phyloP scores from a whole-genome alignment of 208 protist species.

The Histomonas meleagridis region DNA sequence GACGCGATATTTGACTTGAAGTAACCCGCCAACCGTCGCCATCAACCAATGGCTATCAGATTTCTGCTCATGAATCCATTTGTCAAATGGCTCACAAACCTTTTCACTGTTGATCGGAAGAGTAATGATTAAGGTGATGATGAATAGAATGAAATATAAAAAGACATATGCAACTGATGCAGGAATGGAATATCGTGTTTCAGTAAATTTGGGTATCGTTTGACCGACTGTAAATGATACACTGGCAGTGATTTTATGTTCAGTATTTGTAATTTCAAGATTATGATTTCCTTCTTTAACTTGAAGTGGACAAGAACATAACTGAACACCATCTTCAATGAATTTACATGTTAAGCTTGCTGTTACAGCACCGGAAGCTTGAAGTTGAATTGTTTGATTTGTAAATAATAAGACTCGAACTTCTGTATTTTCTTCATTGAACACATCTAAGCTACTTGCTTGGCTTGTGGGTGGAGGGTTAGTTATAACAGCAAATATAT shows the following conservation, averaged over 20 bases:
- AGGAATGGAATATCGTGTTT: neutral
- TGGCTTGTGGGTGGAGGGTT: neutral
- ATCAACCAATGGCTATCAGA: neutral
- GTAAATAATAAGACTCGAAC: neutral
- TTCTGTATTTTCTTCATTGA: neutral
- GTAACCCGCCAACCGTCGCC: neutral
- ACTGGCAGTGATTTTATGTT: neutral
- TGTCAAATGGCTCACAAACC: neutral
- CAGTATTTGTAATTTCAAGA: neutral
- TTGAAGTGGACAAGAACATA: neutral
- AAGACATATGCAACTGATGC: neutral
- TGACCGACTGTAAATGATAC: neutral
- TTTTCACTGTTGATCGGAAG: neutral
- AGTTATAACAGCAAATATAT: neutral
- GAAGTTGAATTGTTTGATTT: neutral
- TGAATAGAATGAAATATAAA: too few species aligned
- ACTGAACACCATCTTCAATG: neutral
- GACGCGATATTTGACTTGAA: neutral
- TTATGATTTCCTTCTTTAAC: neutral
- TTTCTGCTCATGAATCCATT: neutral
- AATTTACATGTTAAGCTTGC: neutral
- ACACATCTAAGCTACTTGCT: neutral
- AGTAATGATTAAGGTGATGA: neutral
- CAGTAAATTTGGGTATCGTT: neutral
- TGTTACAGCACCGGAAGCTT: neutral